Base-by-base conservation (phyloP, 352 stramenopile species). In the Phytophthora macrochlamydospora region DNA sequence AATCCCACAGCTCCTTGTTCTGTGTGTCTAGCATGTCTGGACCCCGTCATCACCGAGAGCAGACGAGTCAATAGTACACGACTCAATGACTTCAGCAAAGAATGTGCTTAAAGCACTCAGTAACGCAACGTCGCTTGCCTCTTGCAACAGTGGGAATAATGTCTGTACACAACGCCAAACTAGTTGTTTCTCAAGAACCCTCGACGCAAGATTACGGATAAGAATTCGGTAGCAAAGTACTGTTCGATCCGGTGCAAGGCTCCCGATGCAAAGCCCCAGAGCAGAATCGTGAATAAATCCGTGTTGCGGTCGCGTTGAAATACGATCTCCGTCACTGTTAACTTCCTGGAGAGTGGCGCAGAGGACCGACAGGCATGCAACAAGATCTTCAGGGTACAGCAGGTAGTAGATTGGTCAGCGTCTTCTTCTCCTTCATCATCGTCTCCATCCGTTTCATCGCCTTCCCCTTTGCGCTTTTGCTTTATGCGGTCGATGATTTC, bases 381-480 rank as follows among this genome's bases (percentile, higher is more conserved):
- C 4, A 95, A 62, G 12, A 95, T 86, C 52, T 93, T 93, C 35
- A 95, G 52, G 13, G 92, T 83, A 35, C 85, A 93, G 45, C 79
- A 85, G 2, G 89, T 73, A 1, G 76, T 83, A 8, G 85, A 91
- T 42, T 95, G 83, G 48, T 90, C 78, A 2, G 75, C 76, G 29
- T 91, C 82, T 51, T 91, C n/a, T n/a, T n/a, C n/a, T n/a, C 79
- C 73, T 14, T 69, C 59, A 4, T 78, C 68, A 2, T 76, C 62
- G 7, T 85, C 72, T 37, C 66, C 69, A 29, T 83, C 72, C 0
- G 55, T 73, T 0, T 76, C 59, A 24, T 51, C 63, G 31, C 38
- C 38, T 13, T 42, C 43, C 48, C 12, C 52, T 14, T 59, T 49
- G 18, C 18, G 18, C 50, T 70, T 64, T 56, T 72, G 49, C 52